phyloP scores from a whole-genome alignment of 164 flowering plant species.

The Sextonia rubra region DNA sequence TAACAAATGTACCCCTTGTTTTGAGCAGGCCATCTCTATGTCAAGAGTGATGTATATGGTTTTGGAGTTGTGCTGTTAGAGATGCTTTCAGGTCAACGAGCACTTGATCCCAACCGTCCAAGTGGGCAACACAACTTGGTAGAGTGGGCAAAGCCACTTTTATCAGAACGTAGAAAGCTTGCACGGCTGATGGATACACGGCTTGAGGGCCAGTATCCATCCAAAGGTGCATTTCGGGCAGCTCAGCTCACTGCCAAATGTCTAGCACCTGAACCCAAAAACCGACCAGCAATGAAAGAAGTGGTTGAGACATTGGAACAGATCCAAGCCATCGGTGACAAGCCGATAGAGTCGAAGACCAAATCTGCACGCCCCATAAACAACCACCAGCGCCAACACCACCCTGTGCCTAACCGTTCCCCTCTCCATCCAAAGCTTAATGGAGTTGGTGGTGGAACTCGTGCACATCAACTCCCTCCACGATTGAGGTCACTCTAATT shows the following conservation, averaged over 20 bases:
- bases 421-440: not conserved
- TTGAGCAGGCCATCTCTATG: conserved; percentile 73
- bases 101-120: conserved; percentile 70
- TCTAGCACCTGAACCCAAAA: conserved; percentile 47
- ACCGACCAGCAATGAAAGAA: conserved; percentile 77
- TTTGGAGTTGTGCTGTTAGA: conserved; percentile 86
- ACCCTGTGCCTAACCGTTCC: not conserved
- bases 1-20: not conserved
- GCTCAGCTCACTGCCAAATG: conserved; percentile 65
- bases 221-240: conserved; percentile 43
- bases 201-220: conserved; percentile 56
- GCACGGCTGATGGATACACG: conserved; percentile 50
- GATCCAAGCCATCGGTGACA: conserved; percentile 34
- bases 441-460: conserved; percentile 2
- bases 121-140: conserved; percentile 47
- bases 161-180: conserved; percentile 45
- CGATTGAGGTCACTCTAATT: not conserved
- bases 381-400: conserved; percentile 1
- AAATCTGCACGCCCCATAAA: conserved; percentile 12
- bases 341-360: conserved; percentile 27
- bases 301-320: conserved; percentile 50
- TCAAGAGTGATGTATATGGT: conserved; percentile 86
- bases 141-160: conserved; percentile 73
- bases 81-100: conserved; percentile 65
- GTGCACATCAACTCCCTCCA: conserved; percentile 17